Evolutionary conservation across 495 filamentous ascomycete species (phyloP), one percentile per base, ranked within the genome.

Genomic region (Hypoxylon intermedium): DNA sequence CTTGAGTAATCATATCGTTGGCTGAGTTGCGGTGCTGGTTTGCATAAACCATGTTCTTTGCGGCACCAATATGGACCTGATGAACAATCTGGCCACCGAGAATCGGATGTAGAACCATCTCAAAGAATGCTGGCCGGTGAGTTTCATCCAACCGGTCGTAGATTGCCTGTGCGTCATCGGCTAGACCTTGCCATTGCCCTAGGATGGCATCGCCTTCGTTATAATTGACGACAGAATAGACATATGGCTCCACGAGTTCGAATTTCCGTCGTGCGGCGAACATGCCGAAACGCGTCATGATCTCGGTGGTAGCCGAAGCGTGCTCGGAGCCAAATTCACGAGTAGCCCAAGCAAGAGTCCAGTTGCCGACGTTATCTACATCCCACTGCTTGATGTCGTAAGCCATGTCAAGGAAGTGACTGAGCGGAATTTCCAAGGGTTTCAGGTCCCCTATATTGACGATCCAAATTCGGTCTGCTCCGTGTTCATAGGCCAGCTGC

Each of bases 391-490:
- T 66, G 34, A 80, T 77, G 60, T 89, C 84, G 63, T 89, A 90
- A 2, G 83, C 87, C 44, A 90, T 68, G 55, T 88, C 86, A 53
- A 89, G 71, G 67, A 83, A 88, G 67, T 87, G 85, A 58, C 73
- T 84, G 67, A 90, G 86, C 26, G 87, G 87, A 21, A 88, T 77
- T 71, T 89, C 87, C 5, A 87, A 74, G 3, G 84, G 82, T 67
- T 90, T 90, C 43, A 91, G 73, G 64, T 92, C 88, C 30, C 89
- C 88, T 18, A 92, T 82, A 61, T 91, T 92, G 65, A 90, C 85
- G 36, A 91, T 81, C 89, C 89, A 91, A 57, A 91, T 88, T 23
- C 83, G 75, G 46, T 83, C 77, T 3, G 89, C 88, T 19, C 84
- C 77, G 26, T 86, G 77, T 13, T 81, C 71, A 53, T 87, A 82